Conservation (phyloP, 805 yeast species). For the Kazachstania bromeliacearum region DNA sequence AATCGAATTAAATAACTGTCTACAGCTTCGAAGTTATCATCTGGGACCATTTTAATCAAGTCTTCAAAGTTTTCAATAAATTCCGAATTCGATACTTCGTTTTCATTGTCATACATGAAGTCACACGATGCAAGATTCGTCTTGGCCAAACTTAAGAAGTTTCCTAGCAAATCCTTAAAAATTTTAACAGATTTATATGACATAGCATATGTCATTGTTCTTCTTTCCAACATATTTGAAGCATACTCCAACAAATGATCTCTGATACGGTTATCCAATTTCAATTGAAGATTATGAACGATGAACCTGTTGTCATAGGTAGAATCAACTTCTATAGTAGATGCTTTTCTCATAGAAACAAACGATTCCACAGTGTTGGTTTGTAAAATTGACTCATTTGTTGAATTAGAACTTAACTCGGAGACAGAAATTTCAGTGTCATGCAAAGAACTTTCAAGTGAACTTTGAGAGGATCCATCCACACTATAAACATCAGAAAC, state of each 20-base stretch:
- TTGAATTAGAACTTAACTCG: conserved; percentile 4
- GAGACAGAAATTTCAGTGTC: conserved; percentile 9
- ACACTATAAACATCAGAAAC: conserved; percentile 11
- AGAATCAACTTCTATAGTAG: conserved; percentile 22
- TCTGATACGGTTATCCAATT: conserved; percentile 44
- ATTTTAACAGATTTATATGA: conserved; percentile 42
- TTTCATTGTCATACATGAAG: conserved; percentile 10
- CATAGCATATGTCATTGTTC: conserved; percentile 36
- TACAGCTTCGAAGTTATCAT: conserved; percentile 33
- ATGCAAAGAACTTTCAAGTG: conserved; percentile 1
- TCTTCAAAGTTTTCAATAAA: conserved; percentile 39
- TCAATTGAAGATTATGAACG: conserved; percentile 45
- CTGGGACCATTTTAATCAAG: conserved; percentile 35
- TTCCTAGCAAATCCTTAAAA: conserved; percentile 33
- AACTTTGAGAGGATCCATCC: conserved; percentile 4
- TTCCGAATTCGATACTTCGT: conserved; percentile 22
- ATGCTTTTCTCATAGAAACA: conserved; percentile 23
- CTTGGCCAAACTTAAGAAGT: conserved; percentile 13
- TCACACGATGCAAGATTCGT: conserved; percentile 4
- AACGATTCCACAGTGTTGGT: conserved; percentile 25
- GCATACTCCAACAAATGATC: conserved; percentile 42
- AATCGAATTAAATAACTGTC: conserved; percentile 46
- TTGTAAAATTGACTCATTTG: conserved; percentile 7
- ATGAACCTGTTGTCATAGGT: conserved; percentile 49
- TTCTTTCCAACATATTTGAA: conserved; percentile 35